Conservation (phyloP, 768 basidiomycete species). For the Naematelia aurantialba region DNA sequence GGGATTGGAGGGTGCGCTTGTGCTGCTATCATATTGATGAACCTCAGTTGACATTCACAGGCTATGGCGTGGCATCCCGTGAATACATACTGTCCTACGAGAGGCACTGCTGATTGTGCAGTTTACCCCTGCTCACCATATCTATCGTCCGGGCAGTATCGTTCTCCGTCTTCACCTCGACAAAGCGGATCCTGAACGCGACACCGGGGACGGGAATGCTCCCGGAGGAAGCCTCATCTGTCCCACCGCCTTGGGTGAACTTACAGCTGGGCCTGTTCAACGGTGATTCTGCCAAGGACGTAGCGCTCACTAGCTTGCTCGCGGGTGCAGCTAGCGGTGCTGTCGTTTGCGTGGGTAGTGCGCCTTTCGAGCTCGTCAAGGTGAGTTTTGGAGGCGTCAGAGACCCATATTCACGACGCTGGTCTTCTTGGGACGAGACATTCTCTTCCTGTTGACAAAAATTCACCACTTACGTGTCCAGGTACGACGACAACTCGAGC, state of each 20-base stretch:
- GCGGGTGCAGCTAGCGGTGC: constrained; percentile 86
- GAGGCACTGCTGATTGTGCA: constrained; percentile 8
- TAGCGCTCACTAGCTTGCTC: constrained; percentile 70
- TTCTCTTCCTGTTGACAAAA: neutral
- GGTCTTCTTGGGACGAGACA: neutral
- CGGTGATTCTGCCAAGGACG: constrained; percentile 56
- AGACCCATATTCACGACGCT: neutral
- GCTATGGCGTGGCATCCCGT: constrained; percentile 48
- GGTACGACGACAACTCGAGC: constrained; percentile 89
- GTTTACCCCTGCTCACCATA: constrained; percentile 91
- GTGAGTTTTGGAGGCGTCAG: constrained; percentile 52
- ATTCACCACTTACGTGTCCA: constrained; percentile 40
- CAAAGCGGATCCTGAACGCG: constrained; percentile 43
- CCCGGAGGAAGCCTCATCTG: neutral
- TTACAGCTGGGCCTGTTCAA: constrained; percentile 31
- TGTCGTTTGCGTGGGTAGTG: constrained; percentile 80
- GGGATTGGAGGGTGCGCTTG: constrained; percentile 69
- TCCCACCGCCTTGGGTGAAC: constrained; percentile 25
- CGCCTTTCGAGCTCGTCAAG: constrained; percentile 95
- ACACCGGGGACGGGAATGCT: constrained; percentile 6
- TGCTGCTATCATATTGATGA: neutral
- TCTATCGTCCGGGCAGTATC: constrained; percentile 76
- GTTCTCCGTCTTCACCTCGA: constrained; percentile 48
- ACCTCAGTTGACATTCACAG: constrained; percentile 13
- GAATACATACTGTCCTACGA: neutral